Base-by-base conservation (phyloP, 768 basidiomycete species). In the Amanita inopinata region DNA sequence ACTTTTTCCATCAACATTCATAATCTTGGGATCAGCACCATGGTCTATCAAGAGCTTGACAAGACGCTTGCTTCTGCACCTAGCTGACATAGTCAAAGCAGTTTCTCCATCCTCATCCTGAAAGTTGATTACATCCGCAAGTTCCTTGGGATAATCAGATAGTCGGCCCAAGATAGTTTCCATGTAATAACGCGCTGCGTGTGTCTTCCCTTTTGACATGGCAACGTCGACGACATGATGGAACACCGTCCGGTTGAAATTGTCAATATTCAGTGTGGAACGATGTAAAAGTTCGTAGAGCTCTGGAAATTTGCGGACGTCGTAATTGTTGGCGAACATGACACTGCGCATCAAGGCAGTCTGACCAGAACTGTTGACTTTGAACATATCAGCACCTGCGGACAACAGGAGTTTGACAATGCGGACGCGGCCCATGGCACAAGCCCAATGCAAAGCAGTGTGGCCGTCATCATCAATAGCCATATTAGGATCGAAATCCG, bases 301-400 rank as follows among this genome's bases (percentile, higher is more conserved):
- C 60, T 98, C 94, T 2, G 92, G 90, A 54, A 99, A 99, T 61
- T 99, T 99, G 51, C 96, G 87, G 35, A 98, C 86, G 61, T 99
- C 96, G 58, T 99, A 99, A 60, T 98, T 99, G 62, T 99, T 99
- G 38, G 90, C 89, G 61, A 98, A 99, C 94, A 98, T 98, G 53
- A 99, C 96, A 54, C 83, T 84, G 11, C 96, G 88, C 96, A 99
- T 99, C 32, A 99, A 66, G 1, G 94, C 85, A 10, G 96, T 98
- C 61, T 98, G 96, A 2, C 96, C 96, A 8, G 90, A 78, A 55
- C 85, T 88, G 66, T 98, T 99, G 50, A 93, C 91, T 51, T 86
- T 83, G 71, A 94, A 99, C 50, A 96, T 90, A 58, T 97, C 92
- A 10, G 94, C 94, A 14, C 93, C 92, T 2, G 93, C 87, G 0